A percentile compares a stretch with the other conserved stretches of the same genome.
Evolutionary conservation across 2,329 filamentous ascomycete genomes (phyloP).

Genomic region (Didymella pomorum): DNA sequence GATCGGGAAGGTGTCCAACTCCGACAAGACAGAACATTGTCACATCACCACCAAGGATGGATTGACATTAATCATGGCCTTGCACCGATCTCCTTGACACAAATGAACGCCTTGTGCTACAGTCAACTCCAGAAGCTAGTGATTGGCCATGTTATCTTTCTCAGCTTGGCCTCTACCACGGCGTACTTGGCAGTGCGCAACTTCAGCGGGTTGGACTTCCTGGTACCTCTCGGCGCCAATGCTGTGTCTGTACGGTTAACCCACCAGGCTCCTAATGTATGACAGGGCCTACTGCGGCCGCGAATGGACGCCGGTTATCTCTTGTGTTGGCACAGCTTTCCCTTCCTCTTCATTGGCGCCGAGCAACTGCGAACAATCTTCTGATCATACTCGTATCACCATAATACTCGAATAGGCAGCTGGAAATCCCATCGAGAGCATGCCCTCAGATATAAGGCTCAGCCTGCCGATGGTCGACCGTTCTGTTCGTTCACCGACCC

Average conservation of each 20-base stretch:
- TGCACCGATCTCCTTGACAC: slow-evolving; percentile 1
- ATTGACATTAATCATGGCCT: neutral
- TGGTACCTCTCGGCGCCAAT: slow-evolving; percentile 32
- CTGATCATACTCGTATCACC: slow-evolving; percentile 6
- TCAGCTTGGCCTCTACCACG: slow-evolving; percentile 15
- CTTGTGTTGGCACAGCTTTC: slow-evolving; percentile 8
- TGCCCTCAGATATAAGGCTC: slow-evolving; percentile 6
- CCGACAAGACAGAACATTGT: slow-evolving; percentile 7
- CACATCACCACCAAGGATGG: neutral
- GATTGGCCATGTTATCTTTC: slow-evolving; percentile 11
- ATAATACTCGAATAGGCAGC: slow-evolving; percentile 30
- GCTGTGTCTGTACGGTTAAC: neutral
- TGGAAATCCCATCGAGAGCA: slow-evolving; percentile 9
- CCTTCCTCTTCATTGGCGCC: slow-evolving; percentile 18
- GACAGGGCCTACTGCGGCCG: slow-evolving; percentile 4
- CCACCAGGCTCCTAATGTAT: neutral
- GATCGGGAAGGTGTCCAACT: slow-evolving; percentile 29
- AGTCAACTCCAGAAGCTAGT: neutral
- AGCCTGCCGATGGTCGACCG: neutral
- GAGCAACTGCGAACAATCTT: slow-evolving; percentile 13
- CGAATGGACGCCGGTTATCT: slow-evolving; percentile 16
- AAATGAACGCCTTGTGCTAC: slow-evolving; percentile 1
- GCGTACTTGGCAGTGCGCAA: slow-evolving; percentile 14
- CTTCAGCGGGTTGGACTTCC: neutral
- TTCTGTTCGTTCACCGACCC: neutral